Evolutionary conservation across 2,329 filamentous ascomycete species (phyloP).

Genomic region (Phaeosphaeriaceae sp.): DNA sequence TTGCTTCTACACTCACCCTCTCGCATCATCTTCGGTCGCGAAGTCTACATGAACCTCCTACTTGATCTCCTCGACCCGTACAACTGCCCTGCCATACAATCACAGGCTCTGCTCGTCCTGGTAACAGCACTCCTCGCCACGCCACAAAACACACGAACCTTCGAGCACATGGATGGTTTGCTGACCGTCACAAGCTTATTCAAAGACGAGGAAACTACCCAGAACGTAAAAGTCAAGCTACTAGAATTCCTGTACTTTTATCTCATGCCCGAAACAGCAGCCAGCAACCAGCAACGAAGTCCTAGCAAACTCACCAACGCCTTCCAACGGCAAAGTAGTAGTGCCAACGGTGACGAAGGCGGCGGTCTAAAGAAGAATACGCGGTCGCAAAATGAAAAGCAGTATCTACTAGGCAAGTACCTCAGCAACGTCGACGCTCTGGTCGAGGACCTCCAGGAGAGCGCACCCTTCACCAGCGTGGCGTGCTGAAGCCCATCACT

Average conservation of each 20-base stretch:
- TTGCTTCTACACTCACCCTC: conserved; percentile 90
- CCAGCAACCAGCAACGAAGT: conserved; percentile 46
- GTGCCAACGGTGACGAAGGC: conserved; percentile 33
- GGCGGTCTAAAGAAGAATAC: conserved; percentile 45
- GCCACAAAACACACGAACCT: conserved; percentile 86
- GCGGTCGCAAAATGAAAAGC: conserved; percentile 81
- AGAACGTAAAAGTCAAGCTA: conserved; percentile 93
- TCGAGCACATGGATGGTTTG: conserved; percentile 89
- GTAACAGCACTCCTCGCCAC: conserved; percentile 87
- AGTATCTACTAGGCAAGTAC: conserved; percentile 76
- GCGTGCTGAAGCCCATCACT: conserved; percentile 24
- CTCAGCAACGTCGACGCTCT: conserved; percentile 81
- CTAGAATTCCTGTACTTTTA: conserved; percentile 99
- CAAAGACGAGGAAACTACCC: conserved; percentile 82
- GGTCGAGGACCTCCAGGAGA: conserved; percentile 81
- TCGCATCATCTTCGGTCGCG: conserved; percentile 82
- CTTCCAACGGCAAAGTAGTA: conserved; percentile 42
- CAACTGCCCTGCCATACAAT: conserved; percentile 91
- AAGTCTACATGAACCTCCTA: conserved; percentile 95
- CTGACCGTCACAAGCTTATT: conserved; percentile 91
- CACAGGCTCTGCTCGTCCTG: conserved; percentile 85
- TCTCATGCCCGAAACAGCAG: conserved; percentile 85
- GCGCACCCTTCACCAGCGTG: conserved; percentile 62
- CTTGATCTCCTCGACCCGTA: conserved; percentile 90
- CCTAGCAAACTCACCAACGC: conserved; percentile 43